Percentiles rank a stretch among this genome's conserved stretches.
Evolutionary conservation across 805 yeast species (phyloP).

Genomic region (Metschnikowia drakensbergensis): DNA sequence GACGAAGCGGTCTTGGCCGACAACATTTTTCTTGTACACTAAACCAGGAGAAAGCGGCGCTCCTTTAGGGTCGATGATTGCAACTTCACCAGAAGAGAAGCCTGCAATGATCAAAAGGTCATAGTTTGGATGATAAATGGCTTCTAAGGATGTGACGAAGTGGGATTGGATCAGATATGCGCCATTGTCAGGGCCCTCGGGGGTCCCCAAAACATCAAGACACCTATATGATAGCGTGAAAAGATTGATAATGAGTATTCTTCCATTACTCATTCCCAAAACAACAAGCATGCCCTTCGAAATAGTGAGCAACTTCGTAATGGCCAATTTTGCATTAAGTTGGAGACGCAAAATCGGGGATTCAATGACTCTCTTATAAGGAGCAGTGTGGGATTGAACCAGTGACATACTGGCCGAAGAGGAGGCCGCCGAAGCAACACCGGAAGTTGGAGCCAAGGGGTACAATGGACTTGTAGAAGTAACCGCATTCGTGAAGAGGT

Average conservation of each 20-base stretch:
- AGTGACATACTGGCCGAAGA: constrained; percentile 12
- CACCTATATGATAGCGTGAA: constrained; percentile 40
- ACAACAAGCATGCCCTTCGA: constrained; percentile 45
- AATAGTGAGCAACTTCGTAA: constrained; percentile 38
- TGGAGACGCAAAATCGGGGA: constrained; percentile 44
- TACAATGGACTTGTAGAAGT: constrained; percentile 21
- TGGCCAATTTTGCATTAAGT: constrained; percentile 31
- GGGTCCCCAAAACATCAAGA: constrained; percentile 43
- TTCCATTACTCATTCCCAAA: constrained; percentile 67
- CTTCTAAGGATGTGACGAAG: constrained; percentile 21
- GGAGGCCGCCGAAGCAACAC: constrained; percentile 6
- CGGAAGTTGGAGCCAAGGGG: constrained; percentile 11
- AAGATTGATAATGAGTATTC: constrained; percentile 58
- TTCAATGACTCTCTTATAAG: constrained; percentile 37
- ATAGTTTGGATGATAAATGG: constrained; percentile 28
- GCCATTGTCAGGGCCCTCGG: constrained; percentile 7
- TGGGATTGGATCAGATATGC: constrained; percentile 23
- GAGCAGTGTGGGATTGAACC: constrained; percentile 9
- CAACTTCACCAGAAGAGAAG: constrained; percentile 17
- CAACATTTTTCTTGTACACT: constrained; percentile 17
- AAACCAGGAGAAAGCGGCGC: constrained; percentile 6
- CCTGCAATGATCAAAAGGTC: constrained; percentile 47
- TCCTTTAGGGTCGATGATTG: constrained; percentile 15
- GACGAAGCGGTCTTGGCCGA: constrained; percentile 26
- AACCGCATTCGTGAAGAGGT: constrained; percentile 19